Evolutionary conservation across 1,139 yeast genomes (phyloP), one percentile per base, ranked within the genome.

Genomic region (Hanseniaspora sp.): DNA sequence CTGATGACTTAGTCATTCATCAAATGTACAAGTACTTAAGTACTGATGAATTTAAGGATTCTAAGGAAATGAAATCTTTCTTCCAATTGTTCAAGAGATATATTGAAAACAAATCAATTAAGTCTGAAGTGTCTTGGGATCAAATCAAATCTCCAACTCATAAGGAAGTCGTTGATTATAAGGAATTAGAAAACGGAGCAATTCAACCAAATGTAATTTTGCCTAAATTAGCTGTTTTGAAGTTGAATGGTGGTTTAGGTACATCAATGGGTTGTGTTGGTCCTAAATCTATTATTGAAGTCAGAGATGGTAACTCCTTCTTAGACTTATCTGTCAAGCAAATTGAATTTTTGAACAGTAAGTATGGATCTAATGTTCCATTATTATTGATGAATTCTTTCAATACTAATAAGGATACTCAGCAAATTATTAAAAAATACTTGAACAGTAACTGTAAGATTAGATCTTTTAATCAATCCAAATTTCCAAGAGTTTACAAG

Each of bases 231-330:
- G 97, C 97, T 4, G 98, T 92, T 48, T 77, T 92, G 70, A 92
- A 92, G 74, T 79, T 92, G 68, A 92, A 92, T 69, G 98, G 98
- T 75, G 98, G 98, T 53, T 77, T 92, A 63, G 98, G 98, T 68
- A 92, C 98, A 40, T 90, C 98, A 15, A 92, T 92, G 98, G 98
- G 98, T 56, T 94, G 98, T 74, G 97, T 92, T 59, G 98, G 98
- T 57, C 98, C 98, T 59, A 92, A 92, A 71, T 86, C 96, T 28
- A 95, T 92, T 61, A 94, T 92, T 69, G 98, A 92, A 73, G 98
- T 92, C 53, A 83, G 98, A 70, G 98, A 92, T 63, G 98, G 98
- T 59, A 94, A 92, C 77, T 85, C 96, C 42, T 92, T 92, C 71
- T 78, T 92, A 69, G 98, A 92, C 69, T 78, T 92, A 64, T 78